These are phyloP conservation scores for Phytophthora chlamydospora DNA, from an alignment of 352 stramenopile genomes.

Conservation along the genomic window DNA sequence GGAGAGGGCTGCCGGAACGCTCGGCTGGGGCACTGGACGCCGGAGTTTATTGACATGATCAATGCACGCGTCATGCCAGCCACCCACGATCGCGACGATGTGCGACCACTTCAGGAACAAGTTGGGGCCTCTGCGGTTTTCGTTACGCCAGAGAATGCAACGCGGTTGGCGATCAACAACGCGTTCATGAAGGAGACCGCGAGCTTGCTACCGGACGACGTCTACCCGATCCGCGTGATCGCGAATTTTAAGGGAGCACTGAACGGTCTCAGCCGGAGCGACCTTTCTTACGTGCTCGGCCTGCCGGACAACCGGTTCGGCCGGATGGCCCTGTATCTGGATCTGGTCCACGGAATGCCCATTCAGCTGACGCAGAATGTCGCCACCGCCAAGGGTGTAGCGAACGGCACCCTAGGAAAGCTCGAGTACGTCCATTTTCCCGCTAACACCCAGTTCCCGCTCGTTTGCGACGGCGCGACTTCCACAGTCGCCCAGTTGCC, in stretches of 20 bases:
- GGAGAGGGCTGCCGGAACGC: background rate
- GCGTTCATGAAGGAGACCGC: background rate
- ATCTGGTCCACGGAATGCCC: constrained; percentile 23
- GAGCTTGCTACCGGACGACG: background rate
- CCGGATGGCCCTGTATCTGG: constrained; percentile 14
- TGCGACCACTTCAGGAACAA: background rate
- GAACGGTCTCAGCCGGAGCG: background rate
- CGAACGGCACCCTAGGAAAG: constrained; percentile 2
- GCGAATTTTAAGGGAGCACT: constrained; percentile 3
- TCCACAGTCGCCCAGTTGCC: background rate
- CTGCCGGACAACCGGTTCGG: constrained; percentile 7
- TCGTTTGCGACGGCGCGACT: constrained; percentile 8
- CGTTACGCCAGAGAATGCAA: constrained; percentile 12
- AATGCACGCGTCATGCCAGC: background rate
- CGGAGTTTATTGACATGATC: constrained; percentile 7
- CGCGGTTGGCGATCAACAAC: background rate
- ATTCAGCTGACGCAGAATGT: constrained; percentile 26
- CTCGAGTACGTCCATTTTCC: constrained; percentile 3
- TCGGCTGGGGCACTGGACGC: background rate
- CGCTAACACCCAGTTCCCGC: constrained; percentile 3
- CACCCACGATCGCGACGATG: too few relatives aligned
- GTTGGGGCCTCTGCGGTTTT: background rate
- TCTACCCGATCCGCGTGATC: background rate
- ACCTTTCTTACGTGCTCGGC: background rate
- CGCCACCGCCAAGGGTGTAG: background rate